Evolutionary conservation across 768 basidiomycete species (phyloP), one percentile per base, ranked within the genome.

Genomic region (Rhizopogon vinicolor): DNA sequence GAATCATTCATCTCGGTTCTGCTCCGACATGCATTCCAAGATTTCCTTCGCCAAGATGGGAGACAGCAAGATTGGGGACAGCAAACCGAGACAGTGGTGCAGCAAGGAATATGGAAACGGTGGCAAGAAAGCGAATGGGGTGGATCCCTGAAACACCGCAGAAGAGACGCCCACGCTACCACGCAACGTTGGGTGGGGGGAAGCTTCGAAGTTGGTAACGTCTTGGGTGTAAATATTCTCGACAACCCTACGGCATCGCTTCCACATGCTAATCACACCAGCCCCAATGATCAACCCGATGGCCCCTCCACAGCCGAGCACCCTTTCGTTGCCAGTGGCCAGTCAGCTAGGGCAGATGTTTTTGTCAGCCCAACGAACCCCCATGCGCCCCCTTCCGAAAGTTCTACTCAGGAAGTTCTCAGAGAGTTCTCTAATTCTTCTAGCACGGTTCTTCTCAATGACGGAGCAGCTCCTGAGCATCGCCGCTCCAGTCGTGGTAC

Each of bases 181-280:
- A 53, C 60, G 14, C 69, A 65, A 13, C 74, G 70, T 19, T 91
- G 88, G 87, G 78, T 88, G 29, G 89, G 91, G 28, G 76, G 76
- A 22, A 89, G 84, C 56, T 93, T 93, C 58, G 87, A 90, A 62
- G 75, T 93, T 39, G 91, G 91, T 3, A 78, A 78, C n/a, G 78
- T 93, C 57, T 73, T 91, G 39, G 91, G 89, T 10, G 77, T 91
- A 50, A 79, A 83, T 58, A 71, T 87, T 33, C 71, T 86, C 48
- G 72, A 78, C 49, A 40, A 25, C 43, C 60, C 60, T 16, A 1
- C 22, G 12, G 22, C 31, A 22, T 35, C 31, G 12, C 35, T 37
- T 25, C 31, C 14, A 16, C 44, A 53, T 13, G 19, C 8, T 25
- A 22, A 51, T 29, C 33, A 37, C 14, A 29, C 52, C n/a, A 9